phyloP scores from a whole-genome alignment of 345 rosid genomes.

The Eutrema heterophyllum region DNA sequence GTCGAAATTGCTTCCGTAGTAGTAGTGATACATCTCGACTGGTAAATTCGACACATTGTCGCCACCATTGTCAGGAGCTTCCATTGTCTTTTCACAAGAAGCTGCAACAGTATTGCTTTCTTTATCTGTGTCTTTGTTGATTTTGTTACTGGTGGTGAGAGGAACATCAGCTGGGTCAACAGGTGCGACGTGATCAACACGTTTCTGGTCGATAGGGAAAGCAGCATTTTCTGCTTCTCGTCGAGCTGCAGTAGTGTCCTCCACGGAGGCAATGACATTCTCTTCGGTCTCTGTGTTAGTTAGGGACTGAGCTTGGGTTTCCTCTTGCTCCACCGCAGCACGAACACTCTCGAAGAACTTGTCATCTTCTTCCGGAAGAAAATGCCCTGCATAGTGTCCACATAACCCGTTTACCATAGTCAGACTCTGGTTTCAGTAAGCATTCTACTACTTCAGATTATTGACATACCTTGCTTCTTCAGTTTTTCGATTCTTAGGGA shows the following conservation, averaged over 20 bases:
- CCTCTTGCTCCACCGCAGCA: no score
- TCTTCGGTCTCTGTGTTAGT: conserved; percentile 50
- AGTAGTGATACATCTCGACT: conserved; percentile 74
- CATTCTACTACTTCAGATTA: not conserved
- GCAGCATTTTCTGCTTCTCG: no score
- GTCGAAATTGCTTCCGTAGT: conserved; percentile 77
- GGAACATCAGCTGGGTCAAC: no score
- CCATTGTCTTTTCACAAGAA: conserved; percentile 34
- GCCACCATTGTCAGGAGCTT: conserved; percentile 20
- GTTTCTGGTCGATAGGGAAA: no score
- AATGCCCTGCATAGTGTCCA: conserved; percentile 55
- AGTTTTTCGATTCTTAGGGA: conserved; percentile 75
- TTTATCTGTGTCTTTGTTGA: conserved; percentile 19
- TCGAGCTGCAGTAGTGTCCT: conserved; percentile 27
- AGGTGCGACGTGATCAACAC: no score
- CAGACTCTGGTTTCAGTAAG: not conserved
- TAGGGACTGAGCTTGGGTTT: no score
- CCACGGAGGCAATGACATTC: conserved; percentile 55
- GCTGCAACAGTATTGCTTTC: conserved; percentile 16
- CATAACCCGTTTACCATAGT: conserved; percentile 2
- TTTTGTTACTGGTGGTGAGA: conserved; percentile 32
- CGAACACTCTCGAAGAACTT: conserved; percentile 86
- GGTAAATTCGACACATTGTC: conserved; percentile 67
- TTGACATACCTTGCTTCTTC: conserved; percentile 75
- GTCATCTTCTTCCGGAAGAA: conserved; percentile 91